Evolutionary conservation across 148 eudicot genomes (phyloP).

Genomic region (Vaccinium darrowii): DNA sequence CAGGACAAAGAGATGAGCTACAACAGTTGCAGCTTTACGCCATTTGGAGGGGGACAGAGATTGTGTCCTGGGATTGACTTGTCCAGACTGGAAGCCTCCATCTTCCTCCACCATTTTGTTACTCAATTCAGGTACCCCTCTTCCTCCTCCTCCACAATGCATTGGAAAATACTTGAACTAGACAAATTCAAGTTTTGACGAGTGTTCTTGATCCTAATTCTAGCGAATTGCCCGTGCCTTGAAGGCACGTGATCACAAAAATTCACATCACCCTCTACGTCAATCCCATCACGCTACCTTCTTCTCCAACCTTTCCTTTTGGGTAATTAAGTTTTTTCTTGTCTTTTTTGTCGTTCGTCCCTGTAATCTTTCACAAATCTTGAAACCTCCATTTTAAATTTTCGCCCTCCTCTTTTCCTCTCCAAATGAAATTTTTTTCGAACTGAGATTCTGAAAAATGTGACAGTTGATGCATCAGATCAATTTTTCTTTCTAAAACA

Average conservation of each 20-base stretch:
- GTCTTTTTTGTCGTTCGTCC: neutral
- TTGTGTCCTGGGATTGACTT: conserved; percentile 91
- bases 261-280: too few species aligned
- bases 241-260: too few species aligned
- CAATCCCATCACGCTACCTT: too few species aligned
- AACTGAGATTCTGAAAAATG: neutral
- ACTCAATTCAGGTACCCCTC: conserved; percentile 67
- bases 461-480: neutral
- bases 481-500: too few species aligned
- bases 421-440: neutral
- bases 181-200: too few species aligned
- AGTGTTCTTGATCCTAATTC: too few species aligned
- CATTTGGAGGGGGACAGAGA: conserved; percentile 96
- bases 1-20: conserved; percentile 56
- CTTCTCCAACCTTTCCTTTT: neutral
- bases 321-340: neutral
- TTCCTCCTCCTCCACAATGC: neutral
- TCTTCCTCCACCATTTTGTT: conserved; percentile 85
- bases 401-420: neutral
- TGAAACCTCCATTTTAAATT: neutral
- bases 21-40: conserved; percentile 54
- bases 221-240: too few species aligned
- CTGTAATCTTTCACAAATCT: neutral
- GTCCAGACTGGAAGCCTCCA: conserved; percentile 88
- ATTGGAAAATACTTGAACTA: neutral